Evolutionary conservation across 2,329 filamentous ascomycete species (phyloP).

Genomic region (Aspergillus fumigatus): DNA sequence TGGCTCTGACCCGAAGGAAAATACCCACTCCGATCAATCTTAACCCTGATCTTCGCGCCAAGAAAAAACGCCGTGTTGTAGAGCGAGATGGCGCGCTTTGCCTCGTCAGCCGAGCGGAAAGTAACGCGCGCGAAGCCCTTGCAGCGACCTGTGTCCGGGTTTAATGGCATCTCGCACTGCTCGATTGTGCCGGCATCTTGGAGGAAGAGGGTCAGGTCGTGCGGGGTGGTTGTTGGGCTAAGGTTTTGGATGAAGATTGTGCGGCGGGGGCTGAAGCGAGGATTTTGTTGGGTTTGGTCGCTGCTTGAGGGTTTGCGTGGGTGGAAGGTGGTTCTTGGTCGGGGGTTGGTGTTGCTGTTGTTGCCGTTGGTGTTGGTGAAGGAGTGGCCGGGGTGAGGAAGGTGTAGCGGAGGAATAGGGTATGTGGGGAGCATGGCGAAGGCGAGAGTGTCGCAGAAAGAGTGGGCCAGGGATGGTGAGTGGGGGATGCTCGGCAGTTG

Average conservation of each 20-base stretch:
- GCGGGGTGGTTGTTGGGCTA: slow-evolving; percentile 22
- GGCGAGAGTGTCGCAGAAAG: slow-evolving; percentile 24
- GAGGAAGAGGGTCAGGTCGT: slow-evolving; percentile 27
- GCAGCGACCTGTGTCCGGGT: slow-evolving; percentile 17
- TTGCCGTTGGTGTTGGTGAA: slow-evolving; percentile 1
- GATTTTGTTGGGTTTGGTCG: neutral
- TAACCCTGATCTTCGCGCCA: slow-evolving; percentile 30
- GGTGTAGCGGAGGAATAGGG: slow-evolving; percentile 16
- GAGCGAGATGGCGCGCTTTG: slow-evolving; percentile 28
- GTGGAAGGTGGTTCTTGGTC: neutral
- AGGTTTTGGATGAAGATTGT: slow-evolving; percentile 28
- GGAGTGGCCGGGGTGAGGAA: neutral
- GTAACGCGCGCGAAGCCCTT: slow-evolving; percentile 26
- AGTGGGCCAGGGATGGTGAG: slow-evolving; percentile 26
- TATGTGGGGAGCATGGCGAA: slow-evolving; percentile 28
- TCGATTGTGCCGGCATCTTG: slow-evolving; percentile 27
- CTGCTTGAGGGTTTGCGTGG: slow-evolving; percentile 2
- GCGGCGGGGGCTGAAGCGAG: slow-evolving; percentile 12
- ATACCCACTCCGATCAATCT: slow-evolving; percentile 23
- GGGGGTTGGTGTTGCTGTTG: neutral
- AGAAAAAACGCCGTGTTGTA: slow-evolving; percentile 33
- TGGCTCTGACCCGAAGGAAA: slow-evolving; percentile 5
- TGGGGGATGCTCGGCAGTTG: slow-evolving; percentile 21
- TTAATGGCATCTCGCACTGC: slow-evolving; percentile 28
- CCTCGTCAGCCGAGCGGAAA: slow-evolving; percentile 32